phyloP scores from a whole-genome alignment of 441 rosid genomes.

The Hypseocharis bilobata region DNA sequence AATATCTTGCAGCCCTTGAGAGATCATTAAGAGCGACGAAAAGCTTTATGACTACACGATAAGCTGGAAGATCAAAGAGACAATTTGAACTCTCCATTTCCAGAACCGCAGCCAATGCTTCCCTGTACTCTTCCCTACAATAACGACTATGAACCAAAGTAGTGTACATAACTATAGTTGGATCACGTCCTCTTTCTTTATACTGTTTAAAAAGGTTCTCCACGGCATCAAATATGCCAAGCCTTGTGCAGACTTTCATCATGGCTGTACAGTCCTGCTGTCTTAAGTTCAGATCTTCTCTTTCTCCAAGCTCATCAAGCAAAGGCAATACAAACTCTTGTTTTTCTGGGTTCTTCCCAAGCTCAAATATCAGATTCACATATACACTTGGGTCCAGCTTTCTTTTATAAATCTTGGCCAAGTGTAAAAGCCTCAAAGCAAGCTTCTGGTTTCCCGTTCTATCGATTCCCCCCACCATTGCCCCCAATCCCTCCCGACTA shows the following conservation, averaged over 20 bases:
- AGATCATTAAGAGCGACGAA: slow-evolving; percentile 68
- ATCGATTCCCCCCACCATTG: slow-evolving; percentile 65
- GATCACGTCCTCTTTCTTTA: slow-evolving; percentile 45
- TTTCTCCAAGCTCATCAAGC: slow-evolving; percentile 56
- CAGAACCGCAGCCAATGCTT: slow-evolving; percentile 75
- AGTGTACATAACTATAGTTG: slow-evolving; percentile 73
- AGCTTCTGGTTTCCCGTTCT: slow-evolving; percentile 57
- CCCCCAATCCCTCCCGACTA: slow-evolving; percentile 62
- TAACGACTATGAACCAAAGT: slow-evolving; percentile 64
- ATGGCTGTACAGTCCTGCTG: slow-evolving; percentile 68
- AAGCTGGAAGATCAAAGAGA: slow-evolving; percentile 78
- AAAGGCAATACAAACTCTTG: slow-evolving; percentile 37
- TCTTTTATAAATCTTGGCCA: slow-evolving; percentile 43
- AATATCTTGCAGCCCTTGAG: slow-evolving; percentile 62
- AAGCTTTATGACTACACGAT: slow-evolving; percentile 63
- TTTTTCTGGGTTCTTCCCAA: slow-evolving; percentile 69
- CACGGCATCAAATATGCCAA: slow-evolving; percentile 45
- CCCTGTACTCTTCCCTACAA: slow-evolving; percentile 48
- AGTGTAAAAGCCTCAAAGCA: slow-evolving; percentile 56
- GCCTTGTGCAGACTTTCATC: slow-evolving; percentile 66
- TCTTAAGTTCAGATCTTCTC: slow-evolving; percentile 54
- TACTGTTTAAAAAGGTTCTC: slow-evolving; percentile 64
- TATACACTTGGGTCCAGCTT: slow-evolving; percentile 49
- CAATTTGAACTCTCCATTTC: slow-evolving; percentile 72
- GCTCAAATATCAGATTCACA: slow-evolving; percentile 58